Conservation (phyloP, 2,329 filamentous ascomycete genomes). For the Parastagonospora avenae region DNA sequence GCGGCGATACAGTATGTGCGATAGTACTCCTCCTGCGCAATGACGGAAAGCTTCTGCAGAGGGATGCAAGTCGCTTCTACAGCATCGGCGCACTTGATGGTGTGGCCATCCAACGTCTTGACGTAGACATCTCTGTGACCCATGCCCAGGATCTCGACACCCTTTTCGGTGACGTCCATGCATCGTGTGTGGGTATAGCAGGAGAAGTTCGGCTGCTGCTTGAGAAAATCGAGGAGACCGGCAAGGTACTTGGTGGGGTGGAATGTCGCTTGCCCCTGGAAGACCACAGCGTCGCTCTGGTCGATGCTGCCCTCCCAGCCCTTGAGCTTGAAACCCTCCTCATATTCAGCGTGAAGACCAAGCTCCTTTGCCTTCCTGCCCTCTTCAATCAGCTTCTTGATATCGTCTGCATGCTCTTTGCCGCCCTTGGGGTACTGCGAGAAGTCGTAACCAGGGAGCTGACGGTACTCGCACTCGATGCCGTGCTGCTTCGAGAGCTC, state of each 20-base stretch:
- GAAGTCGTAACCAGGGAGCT: conserved; percentile 56
- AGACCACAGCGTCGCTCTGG: conserved; percentile 58
- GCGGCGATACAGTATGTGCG: conserved; percentile 64
- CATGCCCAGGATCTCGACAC: conserved; percentile 52
- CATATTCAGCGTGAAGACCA: conserved; percentile 52
- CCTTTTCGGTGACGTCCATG: conserved; percentile 55
- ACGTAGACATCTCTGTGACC: conserved; percentile 55
- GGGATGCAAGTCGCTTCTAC: conserved; percentile 63
- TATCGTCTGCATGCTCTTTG: conserved; percentile 52
- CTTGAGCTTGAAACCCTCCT: conserved; percentile 53
- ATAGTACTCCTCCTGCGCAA: conserved; percentile 59
- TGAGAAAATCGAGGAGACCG: conserved; percentile 59
- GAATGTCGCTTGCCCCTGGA: conserved; percentile 58
- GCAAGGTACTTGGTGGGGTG: conserved; percentile 63
- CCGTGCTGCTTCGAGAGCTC: conserved; percentile 56
- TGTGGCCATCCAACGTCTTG: conserved; percentile 53
- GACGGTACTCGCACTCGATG: conserved; percentile 63
- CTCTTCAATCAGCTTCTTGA: conserved; percentile 54
- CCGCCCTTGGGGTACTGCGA: conserved; percentile 55
- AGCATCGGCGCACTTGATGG: conserved; percentile 55
- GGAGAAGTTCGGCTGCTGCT: conserved; percentile 58
- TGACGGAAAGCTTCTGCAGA: conserved; percentile 60
- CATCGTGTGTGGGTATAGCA: conserved; percentile 60
- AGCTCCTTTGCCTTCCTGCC: conserved; percentile 51
- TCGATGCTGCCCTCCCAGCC: conserved; percentile 60